These are phyloP conservation scores for Saccharomycopsis fodiens DNA, from an alignment of 805 yeast genomes.

Conservation along the genomic window DNA sequence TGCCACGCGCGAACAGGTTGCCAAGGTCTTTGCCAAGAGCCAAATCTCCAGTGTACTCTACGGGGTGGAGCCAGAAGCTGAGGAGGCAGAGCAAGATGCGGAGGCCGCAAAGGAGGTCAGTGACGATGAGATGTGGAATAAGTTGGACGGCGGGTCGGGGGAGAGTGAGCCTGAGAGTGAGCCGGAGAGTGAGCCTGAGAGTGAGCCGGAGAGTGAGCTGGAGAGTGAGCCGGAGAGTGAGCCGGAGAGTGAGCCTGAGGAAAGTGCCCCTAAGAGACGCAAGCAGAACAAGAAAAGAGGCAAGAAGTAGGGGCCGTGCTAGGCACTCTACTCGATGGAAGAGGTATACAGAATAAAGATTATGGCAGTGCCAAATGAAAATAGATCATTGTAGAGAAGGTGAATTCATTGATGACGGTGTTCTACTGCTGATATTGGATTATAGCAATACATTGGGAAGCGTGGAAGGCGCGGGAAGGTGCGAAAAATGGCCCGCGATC, in stretches of 20 bases:
- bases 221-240: too few relatives aligned
- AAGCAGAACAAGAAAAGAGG: neutral
- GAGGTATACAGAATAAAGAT: too few relatives aligned
- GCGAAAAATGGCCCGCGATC: too few relatives aligned
- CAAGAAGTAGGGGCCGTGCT: neutral
- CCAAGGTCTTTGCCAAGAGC: slow-evolving; percentile 70
- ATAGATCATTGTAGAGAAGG: too few relatives aligned
- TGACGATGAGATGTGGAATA: slow-evolving; percentile 19
- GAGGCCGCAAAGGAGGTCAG: slow-evolving; percentile 1
- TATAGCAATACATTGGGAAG: too few relatives aligned
- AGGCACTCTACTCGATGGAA: too few relatives aligned
- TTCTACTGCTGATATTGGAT: too few relatives aligned
- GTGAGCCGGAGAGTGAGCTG: neutral
- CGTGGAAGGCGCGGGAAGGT: too few relatives aligned
- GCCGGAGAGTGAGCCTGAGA: neutral
- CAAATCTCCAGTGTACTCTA: slow-evolving; percentile 44
- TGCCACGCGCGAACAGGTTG: slow-evolving; percentile 45
- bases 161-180: slow-evolving; percentile 5
- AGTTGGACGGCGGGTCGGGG: slow-evolving; percentile 10
- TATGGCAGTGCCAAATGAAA: too few relatives aligned
- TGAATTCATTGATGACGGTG: too few relatives aligned
- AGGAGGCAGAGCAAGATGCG: neutral
- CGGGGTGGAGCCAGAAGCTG: slow-evolving; percentile 1
- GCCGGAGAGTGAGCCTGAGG: too few relatives aligned
- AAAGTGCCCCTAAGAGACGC: neutral